These are phyloP conservation scores for Teunomyces cretensis DNA, from an alignment of 805 yeast species.

Conservation along the genomic window DNA sequence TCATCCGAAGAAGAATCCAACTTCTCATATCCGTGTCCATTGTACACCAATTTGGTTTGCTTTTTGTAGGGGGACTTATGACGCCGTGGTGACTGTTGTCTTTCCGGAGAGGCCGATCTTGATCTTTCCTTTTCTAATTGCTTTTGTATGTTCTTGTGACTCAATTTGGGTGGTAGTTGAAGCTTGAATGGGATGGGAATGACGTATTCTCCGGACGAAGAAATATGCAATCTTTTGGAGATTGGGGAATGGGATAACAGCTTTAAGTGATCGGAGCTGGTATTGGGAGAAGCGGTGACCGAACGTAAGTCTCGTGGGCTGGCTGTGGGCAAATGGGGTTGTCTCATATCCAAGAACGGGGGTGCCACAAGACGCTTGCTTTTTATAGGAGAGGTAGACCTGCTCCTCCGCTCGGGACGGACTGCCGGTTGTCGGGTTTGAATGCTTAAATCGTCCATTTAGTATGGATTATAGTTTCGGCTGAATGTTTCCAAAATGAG, in stretches of 20 bases:
- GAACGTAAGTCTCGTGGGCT: constrained; percentile 26
- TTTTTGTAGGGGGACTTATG: constrained; percentile 14
- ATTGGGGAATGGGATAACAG: constrained; percentile 35
- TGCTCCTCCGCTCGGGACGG: constrained; percentile 23
- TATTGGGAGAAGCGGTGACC: constrained; percentile 11
- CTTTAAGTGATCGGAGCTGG: constrained; percentile 20
- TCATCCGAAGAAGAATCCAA: constrained; percentile 27
- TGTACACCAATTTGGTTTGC: constrained; percentile 27
- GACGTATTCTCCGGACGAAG: constrained; percentile 25
- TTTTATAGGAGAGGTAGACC: constrained; percentile 37
- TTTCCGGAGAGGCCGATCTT: constrained; percentile 14
- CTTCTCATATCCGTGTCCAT: constrained; percentile 37
- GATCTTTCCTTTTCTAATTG: constrained; percentile 7
- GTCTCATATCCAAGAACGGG: constrained; percentile 18
- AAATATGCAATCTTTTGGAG: constrained; percentile 36
- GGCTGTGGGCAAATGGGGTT: constrained; percentile 18
- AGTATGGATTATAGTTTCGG: neutral
- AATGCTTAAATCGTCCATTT: constrained; percentile 11
- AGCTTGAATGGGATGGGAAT: constrained; percentile 46
- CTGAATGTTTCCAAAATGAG: neutral
- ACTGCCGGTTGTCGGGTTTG: constrained; percentile 3
- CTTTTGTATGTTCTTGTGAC: constrained; percentile 21
- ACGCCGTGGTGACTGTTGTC: constrained; percentile 13
- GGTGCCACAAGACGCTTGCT: constrained; percentile 25
- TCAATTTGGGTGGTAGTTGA: constrained; percentile 40